Percentiles rank a stretch among this genome's conserved stretches.
Evolutionary conservation across 1,284 basidiomycete species (phyloP).

Genomic region (Marasmius oreades): DNA sequence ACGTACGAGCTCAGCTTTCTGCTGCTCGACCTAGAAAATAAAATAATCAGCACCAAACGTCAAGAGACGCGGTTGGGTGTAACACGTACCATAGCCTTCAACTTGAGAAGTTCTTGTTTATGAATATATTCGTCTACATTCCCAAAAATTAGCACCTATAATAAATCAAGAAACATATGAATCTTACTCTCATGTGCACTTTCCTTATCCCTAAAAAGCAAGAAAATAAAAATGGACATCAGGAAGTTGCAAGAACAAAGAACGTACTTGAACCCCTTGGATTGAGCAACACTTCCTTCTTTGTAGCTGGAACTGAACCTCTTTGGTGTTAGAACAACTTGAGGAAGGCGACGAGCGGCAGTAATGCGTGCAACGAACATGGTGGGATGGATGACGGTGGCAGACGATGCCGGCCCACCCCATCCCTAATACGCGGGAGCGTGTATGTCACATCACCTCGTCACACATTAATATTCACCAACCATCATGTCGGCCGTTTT

Average conservation of each 20-base stretch:
- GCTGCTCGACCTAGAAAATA: constrained; percentile 46
- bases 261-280: constrained; percentile 51
- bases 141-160: constrained; percentile 5
- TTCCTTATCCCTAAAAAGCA: constrained; percentile 60
- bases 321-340: constrained; percentile 30
- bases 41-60: background rate
- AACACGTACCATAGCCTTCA: constrained; percentile 49
- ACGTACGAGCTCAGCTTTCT: constrained; percentile 56
- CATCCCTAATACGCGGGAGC: background rate
- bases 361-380: constrained; percentile 48
- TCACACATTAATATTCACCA: constrained; percentile 36
- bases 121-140: constrained; percentile 56
- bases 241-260: background rate
- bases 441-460: constrained; percentile 9
- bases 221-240: constrained; percentile 12
- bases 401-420: background rate
- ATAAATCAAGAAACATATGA: constrained; percentile 4
- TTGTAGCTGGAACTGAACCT: constrained; percentile 37
- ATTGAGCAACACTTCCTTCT: constrained; percentile 56
- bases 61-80: background rate
- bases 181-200: constrained; percentile 63
- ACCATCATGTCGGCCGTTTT: constrained; percentile 58
- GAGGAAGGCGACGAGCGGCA: constrained; percentile 42
- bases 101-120: constrained; percentile 53
- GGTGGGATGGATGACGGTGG: constrained; percentile 11